These are phyloP conservation scores for Cyberlindnera meyerae DNA, from an alignment of 805 yeast species.

Conservation along the genomic window DNA sequence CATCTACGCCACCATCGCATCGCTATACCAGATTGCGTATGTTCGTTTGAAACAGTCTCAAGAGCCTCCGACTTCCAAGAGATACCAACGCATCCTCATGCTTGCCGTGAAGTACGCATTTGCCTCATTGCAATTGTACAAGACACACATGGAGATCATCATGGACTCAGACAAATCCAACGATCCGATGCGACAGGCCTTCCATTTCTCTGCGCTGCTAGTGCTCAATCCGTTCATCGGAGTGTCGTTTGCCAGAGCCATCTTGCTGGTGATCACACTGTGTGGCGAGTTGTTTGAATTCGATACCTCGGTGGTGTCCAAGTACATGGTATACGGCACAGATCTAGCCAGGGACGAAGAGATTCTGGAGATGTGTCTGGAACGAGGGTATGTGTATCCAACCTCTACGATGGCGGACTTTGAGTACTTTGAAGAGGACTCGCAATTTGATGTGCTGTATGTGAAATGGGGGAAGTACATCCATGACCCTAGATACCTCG, in stretches of 20 bases:
- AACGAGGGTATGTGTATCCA: slow-evolving; percentile 1
- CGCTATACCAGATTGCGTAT: slow-evolving; percentile 6
- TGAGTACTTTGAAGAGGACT: slow-evolving; percentile 6
- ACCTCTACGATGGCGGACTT: neutral
- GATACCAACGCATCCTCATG: slow-evolving; percentile 3
- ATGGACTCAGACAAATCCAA: slow-evolving; percentile 2
- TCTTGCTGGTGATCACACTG: slow-evolving; percentile 1
- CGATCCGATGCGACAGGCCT: slow-evolving; percentile 4
- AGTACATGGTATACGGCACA: slow-evolving; percentile 6
- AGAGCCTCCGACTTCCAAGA: slow-evolving; percentile 3
- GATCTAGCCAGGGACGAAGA: slow-evolving; percentile 2
- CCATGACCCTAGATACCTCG: slow-evolving; percentile 3
- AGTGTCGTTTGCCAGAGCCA: slow-evolving; percentile 4
- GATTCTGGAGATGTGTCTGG: slow-evolving; percentile 5
- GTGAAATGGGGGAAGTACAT: slow-evolving; percentile 2
- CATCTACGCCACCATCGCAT: slow-evolving; percentile 3
- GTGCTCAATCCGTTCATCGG: slow-evolving; percentile 3
- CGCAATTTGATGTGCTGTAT: slow-evolving; percentile 4
- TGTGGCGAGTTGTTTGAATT: slow-evolving; percentile 1
- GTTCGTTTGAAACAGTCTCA: slow-evolving; percentile 3
- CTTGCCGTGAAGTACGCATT: slow-evolving; percentile 7
- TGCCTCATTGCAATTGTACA: slow-evolving; percentile 4
- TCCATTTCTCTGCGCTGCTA: slow-evolving; percentile 4
- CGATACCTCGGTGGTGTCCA: slow-evolving; percentile 3
- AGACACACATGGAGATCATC: slow-evolving; percentile 2